These are phyloP conservation scores for Babesia sp. DNA, from an alignment of 169 alveolate species.

Conservation along the genomic window DNA sequence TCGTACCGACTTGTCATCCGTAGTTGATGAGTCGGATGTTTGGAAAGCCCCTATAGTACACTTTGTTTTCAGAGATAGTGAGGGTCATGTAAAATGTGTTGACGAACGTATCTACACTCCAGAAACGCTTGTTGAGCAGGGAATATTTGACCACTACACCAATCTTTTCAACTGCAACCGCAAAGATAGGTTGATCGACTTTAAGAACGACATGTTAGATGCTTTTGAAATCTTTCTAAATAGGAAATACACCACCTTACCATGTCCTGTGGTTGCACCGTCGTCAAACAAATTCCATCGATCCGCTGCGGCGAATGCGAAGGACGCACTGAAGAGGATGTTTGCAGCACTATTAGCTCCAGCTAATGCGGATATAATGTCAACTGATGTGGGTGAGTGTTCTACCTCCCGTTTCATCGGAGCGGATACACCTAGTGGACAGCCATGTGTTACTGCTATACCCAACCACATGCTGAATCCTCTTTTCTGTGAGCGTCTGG, in stretches of 20 bases:
- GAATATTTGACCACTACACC: conserved; percentile 54
- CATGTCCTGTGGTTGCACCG: conserved; percentile 36
- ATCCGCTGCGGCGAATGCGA: conserved; percentile 31
- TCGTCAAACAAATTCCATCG: not conserved
- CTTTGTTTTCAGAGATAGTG: conserved; percentile 57
- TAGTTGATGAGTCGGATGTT: conserved; percentile 7
- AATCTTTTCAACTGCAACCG: conserved; percentile 36
- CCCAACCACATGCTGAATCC: conserved; percentile 39
- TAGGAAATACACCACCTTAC: conserved; percentile 56
- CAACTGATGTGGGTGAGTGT: conserved; percentile 4
- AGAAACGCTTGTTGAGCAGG: conserved; percentile 66
- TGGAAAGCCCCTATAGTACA: conserved; percentile 62
- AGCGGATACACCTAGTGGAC: not conserved
- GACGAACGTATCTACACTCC: conserved; percentile 63
- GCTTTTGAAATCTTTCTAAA: conserved; percentile 55
- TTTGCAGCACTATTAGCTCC: conserved; percentile 45
- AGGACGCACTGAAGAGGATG: conserved; percentile 26
- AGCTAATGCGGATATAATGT: conserved; percentile 22
- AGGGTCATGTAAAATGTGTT: conserved; percentile 54
- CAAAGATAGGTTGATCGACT: conserved; percentile 15
- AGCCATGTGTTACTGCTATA: conserved; percentile 7
- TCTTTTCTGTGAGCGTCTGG: conserved; percentile 44
- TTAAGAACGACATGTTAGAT: conserved; percentile 57
- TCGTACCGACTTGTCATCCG: not conserved
- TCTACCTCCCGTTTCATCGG: conserved; percentile 3